These are phyloP conservation scores for Alternaria conjuncta DNA, from an alignment of 2,329 filamentous ascomycete genomes.

Conservation along the genomic window DNA sequence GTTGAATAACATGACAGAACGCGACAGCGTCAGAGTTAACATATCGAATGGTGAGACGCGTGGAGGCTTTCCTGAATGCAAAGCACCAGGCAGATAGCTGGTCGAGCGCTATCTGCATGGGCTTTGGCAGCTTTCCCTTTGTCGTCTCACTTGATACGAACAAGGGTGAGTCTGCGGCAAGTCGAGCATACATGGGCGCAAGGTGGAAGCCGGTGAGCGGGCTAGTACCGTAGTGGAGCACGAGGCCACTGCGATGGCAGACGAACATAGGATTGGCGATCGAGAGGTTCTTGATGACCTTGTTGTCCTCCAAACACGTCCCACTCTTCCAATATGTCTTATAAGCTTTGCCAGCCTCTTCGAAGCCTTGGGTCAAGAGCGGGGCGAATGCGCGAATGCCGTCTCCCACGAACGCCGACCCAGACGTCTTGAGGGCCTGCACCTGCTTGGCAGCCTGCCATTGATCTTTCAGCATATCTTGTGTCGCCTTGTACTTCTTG, in stretches of 20 bases:
- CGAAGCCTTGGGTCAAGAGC: neutral
- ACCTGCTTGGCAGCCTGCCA: neutral
- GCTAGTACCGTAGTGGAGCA: neutral
- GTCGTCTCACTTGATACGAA: neutral
- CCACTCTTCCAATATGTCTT: neutral
- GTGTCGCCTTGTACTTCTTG: neutral
- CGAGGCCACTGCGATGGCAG: neutral
- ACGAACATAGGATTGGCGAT: neutral
- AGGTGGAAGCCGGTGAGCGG: neutral
- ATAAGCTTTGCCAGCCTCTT: neutral
- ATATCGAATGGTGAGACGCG: slow-evolving; percentile 50
- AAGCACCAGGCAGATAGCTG: slow-evolving; percentile 58
- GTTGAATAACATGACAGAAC: neutral
- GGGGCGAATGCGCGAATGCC: neutral
- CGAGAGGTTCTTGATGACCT: neutral
- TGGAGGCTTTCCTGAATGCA: slow-evolving; percentile 47
- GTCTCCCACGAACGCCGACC: neutral
- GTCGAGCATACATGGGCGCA: neutral
- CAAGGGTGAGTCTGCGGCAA: neutral
- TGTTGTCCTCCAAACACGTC: neutral
- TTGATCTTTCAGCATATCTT: neutral
- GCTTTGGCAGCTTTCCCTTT: neutral
- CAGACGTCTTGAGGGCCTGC: neutral
- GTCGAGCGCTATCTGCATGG: slow-evolving; percentile 44
- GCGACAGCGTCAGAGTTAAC: neutral